Evolutionary conservation across 2,329 filamentous ascomycete species (phyloP).

Genomic region (Curvularia sp.): DNA sequence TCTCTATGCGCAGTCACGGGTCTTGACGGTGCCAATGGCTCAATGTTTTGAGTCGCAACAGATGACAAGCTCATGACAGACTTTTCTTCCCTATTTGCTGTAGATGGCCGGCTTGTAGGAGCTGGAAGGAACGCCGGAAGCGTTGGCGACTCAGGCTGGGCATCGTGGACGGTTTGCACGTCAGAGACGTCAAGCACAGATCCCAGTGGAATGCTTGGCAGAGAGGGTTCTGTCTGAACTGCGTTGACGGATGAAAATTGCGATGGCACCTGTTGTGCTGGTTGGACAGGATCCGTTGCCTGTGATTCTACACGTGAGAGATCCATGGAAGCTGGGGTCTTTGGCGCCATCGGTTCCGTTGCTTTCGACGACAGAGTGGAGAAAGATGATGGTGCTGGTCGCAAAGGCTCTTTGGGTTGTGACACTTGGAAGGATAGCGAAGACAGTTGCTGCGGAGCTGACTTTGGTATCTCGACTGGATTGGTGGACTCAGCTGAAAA

Average conservation of each 20-base stretch:
- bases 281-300: conserved; percentile 37
- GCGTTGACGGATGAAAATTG: conserved; percentile 33
- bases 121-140: conserved; percentile 42
- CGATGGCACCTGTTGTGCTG: conserved; percentile 23
- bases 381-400: conserved; percentile 22
- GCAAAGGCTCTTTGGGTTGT: conserved; percentile 30
- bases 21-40: conserved; percentile 39
- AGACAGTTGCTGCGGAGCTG: conserved; percentile 25
- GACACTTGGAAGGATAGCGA: conserved; percentile 33
- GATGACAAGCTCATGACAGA: conserved; percentile 35
- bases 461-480: conserved; percentile 24
- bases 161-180: conserved; percentile 39
- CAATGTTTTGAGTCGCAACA: conserved; percentile 38
- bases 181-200: conserved; percentile 34
- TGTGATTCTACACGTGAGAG: conserved; percentile 34
- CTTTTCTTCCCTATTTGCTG: conserved; percentile 30
- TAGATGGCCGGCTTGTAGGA: conserved; percentile 41
- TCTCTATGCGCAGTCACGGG: conserved; percentile 42
- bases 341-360: conserved; percentile 30
- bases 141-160: conserved; percentile 47
- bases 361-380: conserved; percentile 27
- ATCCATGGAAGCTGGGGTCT: conserved; percentile 20
- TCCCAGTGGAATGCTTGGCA: conserved; percentile 12
- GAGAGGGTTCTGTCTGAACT: conserved; percentile 42
- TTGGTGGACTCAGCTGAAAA: conserved; percentile 36